These are phyloP conservation scores for Candida multigemmis DNA, from an alignment of 805 yeast genomes.

Conservation along the genomic window DNA sequence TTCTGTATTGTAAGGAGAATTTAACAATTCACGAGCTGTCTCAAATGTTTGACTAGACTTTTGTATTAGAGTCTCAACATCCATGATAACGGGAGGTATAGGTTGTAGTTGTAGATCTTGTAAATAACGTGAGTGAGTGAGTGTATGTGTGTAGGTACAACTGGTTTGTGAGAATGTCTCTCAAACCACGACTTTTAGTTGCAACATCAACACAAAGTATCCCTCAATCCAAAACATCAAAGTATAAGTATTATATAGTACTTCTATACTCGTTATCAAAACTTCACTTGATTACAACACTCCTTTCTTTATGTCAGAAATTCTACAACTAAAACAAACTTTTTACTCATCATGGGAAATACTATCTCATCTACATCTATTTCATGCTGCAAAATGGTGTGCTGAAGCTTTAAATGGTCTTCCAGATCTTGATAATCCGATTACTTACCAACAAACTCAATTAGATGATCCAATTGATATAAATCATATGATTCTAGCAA, in stretches of 20 bases:
- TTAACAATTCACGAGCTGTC: slow-evolving; percentile 8
- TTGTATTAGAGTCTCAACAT: too few species aligned
- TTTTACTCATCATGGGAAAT: slow-evolving; percentile 12
- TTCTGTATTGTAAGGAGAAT: slow-evolving; percentile 1
- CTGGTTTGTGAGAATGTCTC: too few species aligned
- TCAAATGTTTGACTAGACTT: slow-evolving; percentile 4
- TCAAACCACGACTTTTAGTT: too few species aligned
- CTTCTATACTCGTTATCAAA: background rate
- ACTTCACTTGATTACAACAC: background rate
- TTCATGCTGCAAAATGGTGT: slow-evolving; percentile 72
- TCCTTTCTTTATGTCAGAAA: background rate
- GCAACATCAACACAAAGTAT: too few species aligned
- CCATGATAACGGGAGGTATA: too few species aligned
- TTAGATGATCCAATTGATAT: slow-evolving; percentile 27
- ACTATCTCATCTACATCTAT: slow-evolving; percentile 49
- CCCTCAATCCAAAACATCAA: too few species aligned
- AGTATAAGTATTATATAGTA: background rate
- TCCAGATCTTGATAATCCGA: slow-evolving; percentile 3
- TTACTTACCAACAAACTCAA: slow-evolving; percentile 2
- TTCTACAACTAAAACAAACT: background rate
- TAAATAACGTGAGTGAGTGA: too few species aligned
- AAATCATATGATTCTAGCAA: slow-evolving; percentile 50
- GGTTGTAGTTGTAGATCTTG: too few species aligned
- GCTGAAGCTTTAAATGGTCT: slow-evolving; percentile 74
- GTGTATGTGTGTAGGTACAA: too few species aligned